Percentiles rank a stretch among this genome's conserved stretches.
Conservation (phyloP, 257 asterid genomes). For the Anisodus acutangulus region DNA sequence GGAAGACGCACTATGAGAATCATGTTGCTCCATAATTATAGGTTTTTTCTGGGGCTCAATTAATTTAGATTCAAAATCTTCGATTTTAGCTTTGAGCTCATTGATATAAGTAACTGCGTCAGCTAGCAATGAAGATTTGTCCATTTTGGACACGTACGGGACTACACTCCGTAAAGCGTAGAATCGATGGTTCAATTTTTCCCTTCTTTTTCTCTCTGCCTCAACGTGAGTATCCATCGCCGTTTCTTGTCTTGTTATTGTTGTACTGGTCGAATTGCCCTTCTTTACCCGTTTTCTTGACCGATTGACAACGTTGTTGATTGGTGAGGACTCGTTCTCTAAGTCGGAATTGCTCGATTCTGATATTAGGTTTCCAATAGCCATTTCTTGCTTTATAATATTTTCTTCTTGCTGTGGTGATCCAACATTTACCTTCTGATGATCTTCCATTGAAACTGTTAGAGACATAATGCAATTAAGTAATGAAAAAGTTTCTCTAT, state of each 20-base stretch:
- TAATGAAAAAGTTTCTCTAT: not conserved
- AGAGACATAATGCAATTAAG: not conserved
- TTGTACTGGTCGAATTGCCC: not conserved
- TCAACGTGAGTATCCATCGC: constrained; percentile 40
- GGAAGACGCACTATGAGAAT: constrained; percentile 34
- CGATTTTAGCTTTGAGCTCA: constrained; percentile 42
- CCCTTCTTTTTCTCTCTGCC: constrained; percentile 53
- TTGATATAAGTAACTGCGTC: constrained; percentile 57
- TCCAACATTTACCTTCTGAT: not conserved
- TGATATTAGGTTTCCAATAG: not conserved
- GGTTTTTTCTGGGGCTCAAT: not conserved
- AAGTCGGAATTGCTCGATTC: constrained; percentile 23
- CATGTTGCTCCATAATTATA: constrained; percentile 12
- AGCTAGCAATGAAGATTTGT: constrained; percentile 49
- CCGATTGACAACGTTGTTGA: not conserved
- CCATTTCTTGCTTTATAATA: not conserved
- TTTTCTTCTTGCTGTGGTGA: not conserved
- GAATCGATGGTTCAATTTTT: constrained; percentile 50
- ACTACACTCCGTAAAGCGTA: constrained; percentile 56
- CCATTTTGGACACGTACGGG: constrained; percentile 53
- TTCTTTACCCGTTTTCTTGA: not conserved
- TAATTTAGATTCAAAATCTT: constrained; percentile 35
- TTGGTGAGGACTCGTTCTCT: not conserved
- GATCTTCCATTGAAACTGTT: not conserved
- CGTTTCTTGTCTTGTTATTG: constrained; percentile 19